phyloP scores from a whole-genome alignment of 371 early-diverging fungal species.

The Entomophthora muscae region DNA sequence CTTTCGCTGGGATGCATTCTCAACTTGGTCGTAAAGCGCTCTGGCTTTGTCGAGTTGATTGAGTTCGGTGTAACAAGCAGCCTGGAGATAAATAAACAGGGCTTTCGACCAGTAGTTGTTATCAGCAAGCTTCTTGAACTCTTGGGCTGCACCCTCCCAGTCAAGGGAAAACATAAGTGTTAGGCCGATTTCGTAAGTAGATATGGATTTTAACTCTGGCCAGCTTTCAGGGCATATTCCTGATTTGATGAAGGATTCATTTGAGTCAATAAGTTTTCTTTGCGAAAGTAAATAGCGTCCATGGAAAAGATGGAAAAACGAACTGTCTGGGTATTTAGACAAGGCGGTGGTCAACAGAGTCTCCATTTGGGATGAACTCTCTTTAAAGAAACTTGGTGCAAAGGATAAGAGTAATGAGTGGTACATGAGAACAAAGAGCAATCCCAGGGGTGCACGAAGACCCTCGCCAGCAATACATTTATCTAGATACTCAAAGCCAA shows the following conservation, averaged over 20 bases:
- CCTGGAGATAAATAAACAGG: slow-evolving; percentile 35
- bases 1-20: slow-evolving; percentile 24
- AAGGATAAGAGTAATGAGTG: slow-evolving; percentile 3
- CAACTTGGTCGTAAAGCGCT: slow-evolving; percentile 25
- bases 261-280: slow-evolving; percentile 27
- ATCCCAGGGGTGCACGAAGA: slow-evolving; percentile 33
- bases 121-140: slow-evolving; percentile 25
- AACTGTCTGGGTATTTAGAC: slow-evolving; percentile 28
- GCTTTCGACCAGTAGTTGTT: slow-evolving; percentile 40
- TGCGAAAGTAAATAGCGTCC: slow-evolving; percentile 31
- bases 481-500: slow-evolving; percentile 34
- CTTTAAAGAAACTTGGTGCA: background rate
- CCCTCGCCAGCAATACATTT: slow-evolving; percentile 30
- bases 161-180: slow-evolving; percentile 30
- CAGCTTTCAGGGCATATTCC: slow-evolving; percentile 30
- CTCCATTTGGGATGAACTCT: background rate
- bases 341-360: slow-evolving; percentile 17
- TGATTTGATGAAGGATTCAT: slow-evolving; percentile 26
- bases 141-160: slow-evolving; percentile 25
- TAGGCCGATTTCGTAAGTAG: slow-evolving; percentile 37
- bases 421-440: slow-evolving; percentile 23
- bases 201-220: slow-evolving; percentile 28
- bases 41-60: slow-evolving; percentile 29
- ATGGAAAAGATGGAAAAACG: slow-evolving; percentile 35
- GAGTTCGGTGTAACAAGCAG: slow-evolving; percentile 29